phyloP scores from a whole-genome alignment of 164 flowering plant species.

The Tinospora cordifolia region DNA sequence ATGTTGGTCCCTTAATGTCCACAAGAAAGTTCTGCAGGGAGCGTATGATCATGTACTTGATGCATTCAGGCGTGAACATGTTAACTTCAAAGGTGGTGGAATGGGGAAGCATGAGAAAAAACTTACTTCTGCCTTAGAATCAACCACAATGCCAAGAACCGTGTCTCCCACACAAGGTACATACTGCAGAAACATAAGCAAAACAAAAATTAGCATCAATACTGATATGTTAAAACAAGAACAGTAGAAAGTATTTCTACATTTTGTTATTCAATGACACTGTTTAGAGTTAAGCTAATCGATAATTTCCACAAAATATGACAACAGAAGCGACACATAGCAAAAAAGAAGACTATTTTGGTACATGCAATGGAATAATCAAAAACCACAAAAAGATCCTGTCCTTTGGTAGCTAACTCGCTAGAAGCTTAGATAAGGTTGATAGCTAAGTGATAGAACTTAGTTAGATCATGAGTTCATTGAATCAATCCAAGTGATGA shows the following conservation, averaged over 20 bases:
- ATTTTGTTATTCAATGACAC: neutral
- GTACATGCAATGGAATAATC: too few species aligned
- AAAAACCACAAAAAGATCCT: too few species aligned
- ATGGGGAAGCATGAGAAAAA: slow-evolving; percentile 3
- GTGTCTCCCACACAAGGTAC: slow-evolving; percentile 74
- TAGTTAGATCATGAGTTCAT: too few species aligned
- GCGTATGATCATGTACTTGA: slow-evolving; percentile 4
- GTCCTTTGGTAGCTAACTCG: too few species aligned
- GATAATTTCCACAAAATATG: too few species aligned
- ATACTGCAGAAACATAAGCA: slow-evolving; percentile 50
- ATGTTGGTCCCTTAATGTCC: slow-evolving; percentile 80
- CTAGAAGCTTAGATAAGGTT: too few species aligned
- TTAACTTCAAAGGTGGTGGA: neutral
- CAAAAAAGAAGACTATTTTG: too few species aligned
- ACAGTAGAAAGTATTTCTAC: neutral
- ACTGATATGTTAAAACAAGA: neutral
- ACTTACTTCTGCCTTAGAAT: slow-evolving; percentile 86
- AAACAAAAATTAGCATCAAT: neutral
- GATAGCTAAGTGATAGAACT: too few species aligned
- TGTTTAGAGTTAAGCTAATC: too few species aligned
- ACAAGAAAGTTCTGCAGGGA: slow-evolving; percentile 69
- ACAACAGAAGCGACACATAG: too few species aligned
- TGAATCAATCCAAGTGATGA: too few species aligned
- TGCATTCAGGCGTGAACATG: neutral
- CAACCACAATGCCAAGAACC: slow-evolving; percentile 88